Percentiles rank a stretch among this genome's conserved stretches.
Conservation (phyloP, 1,139 yeast genomes). For the Suhomyces panamericanus region DNA sequence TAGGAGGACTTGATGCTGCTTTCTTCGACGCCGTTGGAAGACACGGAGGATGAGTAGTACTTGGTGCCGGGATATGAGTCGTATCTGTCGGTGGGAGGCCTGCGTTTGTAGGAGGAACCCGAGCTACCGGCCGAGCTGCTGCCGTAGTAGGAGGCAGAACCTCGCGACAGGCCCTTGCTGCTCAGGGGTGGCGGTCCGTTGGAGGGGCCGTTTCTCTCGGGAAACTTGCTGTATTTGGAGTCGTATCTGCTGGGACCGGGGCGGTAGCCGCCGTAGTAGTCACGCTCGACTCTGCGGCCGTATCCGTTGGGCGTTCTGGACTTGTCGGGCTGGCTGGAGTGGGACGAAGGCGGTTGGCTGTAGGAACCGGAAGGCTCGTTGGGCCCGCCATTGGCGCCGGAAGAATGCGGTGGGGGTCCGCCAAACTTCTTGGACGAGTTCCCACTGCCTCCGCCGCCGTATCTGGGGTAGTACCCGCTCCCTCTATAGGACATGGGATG, state of each 20-base stretch:
- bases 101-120: constrained; percentile 11
- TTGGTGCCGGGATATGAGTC: constrained; percentile 15
- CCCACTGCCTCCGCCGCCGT: constrained; percentile 12
- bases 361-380: neutral
- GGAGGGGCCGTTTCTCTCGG: constrained; percentile 1
- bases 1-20: constrained; percentile 10
- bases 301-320: constrained; percentile 6
- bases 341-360: neutral
- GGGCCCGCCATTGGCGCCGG: constrained; percentile 4
- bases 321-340: constrained; percentile 2
- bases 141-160: constrained; percentile 12
- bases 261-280: constrained; percentile 19
- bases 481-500: constrained; percentile 19
- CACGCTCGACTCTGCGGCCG: constrained; percentile 15
- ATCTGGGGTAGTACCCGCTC: constrained; percentile 14
- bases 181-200: constrained; percentile 2
- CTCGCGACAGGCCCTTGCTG: constrained; percentile 3
- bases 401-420: constrained; percentile 1
- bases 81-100: constrained; percentile 14
- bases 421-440: constrained; percentile 14
- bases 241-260: constrained; percentile 14
- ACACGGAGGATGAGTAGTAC: constrained; percentile 12
- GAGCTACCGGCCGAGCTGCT: constrained; percentile 5
- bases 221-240: constrained; percentile 18
- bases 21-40: constrained; percentile 12